Conservation (phyloP, 164 flowering plant genomes). For the Tetrastigma voinierianum region DNA sequence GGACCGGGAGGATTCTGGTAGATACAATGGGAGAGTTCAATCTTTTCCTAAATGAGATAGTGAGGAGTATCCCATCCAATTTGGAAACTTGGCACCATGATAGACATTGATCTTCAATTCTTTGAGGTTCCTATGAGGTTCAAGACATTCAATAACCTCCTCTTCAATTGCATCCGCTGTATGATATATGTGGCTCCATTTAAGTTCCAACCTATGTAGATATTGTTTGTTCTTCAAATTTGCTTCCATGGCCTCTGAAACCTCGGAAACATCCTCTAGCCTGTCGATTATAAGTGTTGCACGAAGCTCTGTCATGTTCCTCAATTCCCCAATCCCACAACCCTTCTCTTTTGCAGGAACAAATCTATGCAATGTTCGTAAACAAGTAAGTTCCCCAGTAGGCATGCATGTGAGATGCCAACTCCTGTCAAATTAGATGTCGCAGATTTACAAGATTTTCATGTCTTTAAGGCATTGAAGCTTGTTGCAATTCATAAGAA, state of each 20-base stretch:
- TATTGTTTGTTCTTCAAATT: background rate
- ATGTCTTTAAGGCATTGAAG: background rate
- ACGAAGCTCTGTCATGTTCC: background rate
- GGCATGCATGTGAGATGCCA: slow-evolving; percentile 4
- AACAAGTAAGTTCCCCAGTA: slow-evolving; percentile 3
- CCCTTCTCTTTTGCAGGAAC: background rate
- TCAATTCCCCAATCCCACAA: slow-evolving; percentile 7
- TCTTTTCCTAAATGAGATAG: slow-evolving; percentile 1
- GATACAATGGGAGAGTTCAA: background rate
- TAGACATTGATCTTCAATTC: background rate
- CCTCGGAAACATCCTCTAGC: background rate
- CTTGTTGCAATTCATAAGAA: background rate
- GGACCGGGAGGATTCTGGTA: background rate
- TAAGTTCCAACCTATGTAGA: background rate
- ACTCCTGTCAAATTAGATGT: background rate
- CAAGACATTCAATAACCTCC: slow-evolving; percentile 1
- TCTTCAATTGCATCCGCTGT: background rate
- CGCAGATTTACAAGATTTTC: background rate
- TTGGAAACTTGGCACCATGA: slow-evolving; percentile 2
- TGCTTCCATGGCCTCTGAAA: background rate
- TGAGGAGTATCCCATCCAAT: slow-evolving; percentile 12
- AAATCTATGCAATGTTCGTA: slow-evolving; percentile 3
- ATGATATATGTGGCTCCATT: background rate
- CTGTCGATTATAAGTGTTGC: slow-evolving; percentile 3
- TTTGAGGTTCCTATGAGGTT: slow-evolving; percentile 13